A percentile compares a stretch with the other conserved stretches of the same genome.
Conservation (phyloP, 257 asterid genomes). For the Solanum appendiculatum region DNA sequence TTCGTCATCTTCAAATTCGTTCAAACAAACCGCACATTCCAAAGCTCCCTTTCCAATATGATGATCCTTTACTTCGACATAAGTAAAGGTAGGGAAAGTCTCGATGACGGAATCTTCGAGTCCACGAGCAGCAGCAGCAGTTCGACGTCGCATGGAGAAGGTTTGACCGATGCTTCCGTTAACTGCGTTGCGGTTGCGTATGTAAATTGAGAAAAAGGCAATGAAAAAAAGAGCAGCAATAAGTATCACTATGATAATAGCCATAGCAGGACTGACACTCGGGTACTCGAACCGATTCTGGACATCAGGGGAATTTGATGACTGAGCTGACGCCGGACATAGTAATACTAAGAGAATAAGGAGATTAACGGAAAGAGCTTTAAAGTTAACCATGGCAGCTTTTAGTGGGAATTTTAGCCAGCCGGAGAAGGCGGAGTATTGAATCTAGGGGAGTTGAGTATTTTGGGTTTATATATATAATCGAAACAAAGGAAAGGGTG, state of each 20-base stretch:
- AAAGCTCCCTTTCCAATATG: constrained; percentile 64
- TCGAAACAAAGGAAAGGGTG: neutral
- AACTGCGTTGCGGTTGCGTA: constrained; percentile 56
- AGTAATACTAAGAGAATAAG: neutral
- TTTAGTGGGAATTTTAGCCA: neutral
- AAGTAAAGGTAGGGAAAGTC: constrained; percentile 68
- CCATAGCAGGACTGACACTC: constrained; percentile 62
- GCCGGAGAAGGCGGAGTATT: neutral
- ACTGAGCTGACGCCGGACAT: neutral
- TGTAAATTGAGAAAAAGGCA: constrained; percentile 76
- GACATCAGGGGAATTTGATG: neutral
- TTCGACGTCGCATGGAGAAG: constrained; percentile 35
- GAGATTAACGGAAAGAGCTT: neutral
- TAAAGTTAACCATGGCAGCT: neutral
- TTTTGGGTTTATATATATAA: neutral
- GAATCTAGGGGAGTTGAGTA: neutral
- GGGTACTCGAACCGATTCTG: neutral
- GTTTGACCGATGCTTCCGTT: constrained; percentile 27
- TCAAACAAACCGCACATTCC: constrained; percentile 92
- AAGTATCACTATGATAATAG: constrained; percentile 64
- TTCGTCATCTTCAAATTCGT: constrained; percentile 71
- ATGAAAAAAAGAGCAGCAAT: constrained; percentile 64
- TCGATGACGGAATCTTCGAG: constrained; percentile 50
- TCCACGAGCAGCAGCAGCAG: constrained; percentile 33
- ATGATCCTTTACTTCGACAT: constrained; percentile 82